These are phyloP conservation scores for Cordyceps tenuipes DNA, from an alignment of 2,329 filamentous ascomycete species.

Conservation along the genomic window DNA sequence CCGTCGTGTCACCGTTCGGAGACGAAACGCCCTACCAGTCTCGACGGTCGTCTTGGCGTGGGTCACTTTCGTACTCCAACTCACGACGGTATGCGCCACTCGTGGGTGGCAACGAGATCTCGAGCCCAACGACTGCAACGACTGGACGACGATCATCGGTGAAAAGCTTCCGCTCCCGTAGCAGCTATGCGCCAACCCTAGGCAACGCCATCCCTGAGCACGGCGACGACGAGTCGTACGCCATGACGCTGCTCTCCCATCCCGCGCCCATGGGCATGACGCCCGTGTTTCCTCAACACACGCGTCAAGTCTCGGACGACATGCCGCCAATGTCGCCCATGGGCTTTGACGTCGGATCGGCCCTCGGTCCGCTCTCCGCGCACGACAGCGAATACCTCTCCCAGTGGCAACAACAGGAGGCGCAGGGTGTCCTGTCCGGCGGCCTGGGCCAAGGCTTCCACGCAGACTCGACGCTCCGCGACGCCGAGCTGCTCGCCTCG, in stretches of 20 bases:
- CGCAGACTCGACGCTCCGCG: slow-evolving; percentile 38
- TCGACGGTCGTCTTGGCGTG: slow-evolving; percentile 4
- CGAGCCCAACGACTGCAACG: not conserved
- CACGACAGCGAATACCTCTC: slow-evolving; percentile 38
- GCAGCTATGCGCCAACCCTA: slow-evolving; percentile 17
- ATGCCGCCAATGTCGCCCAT: slow-evolving; percentile 17
- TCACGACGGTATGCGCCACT: slow-evolving; percentile 9
- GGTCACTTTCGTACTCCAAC: slow-evolving; percentile 1
- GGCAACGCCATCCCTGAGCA: slow-evolving; percentile 21
- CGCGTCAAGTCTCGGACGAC: slow-evolving; percentile 16
- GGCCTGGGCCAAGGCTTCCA: slow-evolving; percentile 48
- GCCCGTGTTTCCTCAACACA: slow-evolving; percentile 20
- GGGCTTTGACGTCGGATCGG: slow-evolving; percentile 39
- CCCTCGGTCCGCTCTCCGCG: slow-evolving; percentile 35
- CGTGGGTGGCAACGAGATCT: not conserved
- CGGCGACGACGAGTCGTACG: slow-evolving; percentile 33
- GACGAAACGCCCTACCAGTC: not conserved
- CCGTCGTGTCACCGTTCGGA: not conserved
- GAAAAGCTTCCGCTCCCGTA: slow-evolving; percentile 18
- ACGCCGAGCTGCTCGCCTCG: slow-evolving; percentile 40
- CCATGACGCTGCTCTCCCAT: slow-evolving; percentile 33
- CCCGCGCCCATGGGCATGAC: slow-evolving; percentile 33
- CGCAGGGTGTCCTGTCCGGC: slow-evolving; percentile 47
- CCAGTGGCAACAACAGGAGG: slow-evolving; percentile 43
- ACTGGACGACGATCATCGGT: slow-evolving; percentile 16